These are phyloP conservation scores for Populus davidiana DNA, from an alignment of 345 rosid genomes.

Conservation along the genomic window DNA sequence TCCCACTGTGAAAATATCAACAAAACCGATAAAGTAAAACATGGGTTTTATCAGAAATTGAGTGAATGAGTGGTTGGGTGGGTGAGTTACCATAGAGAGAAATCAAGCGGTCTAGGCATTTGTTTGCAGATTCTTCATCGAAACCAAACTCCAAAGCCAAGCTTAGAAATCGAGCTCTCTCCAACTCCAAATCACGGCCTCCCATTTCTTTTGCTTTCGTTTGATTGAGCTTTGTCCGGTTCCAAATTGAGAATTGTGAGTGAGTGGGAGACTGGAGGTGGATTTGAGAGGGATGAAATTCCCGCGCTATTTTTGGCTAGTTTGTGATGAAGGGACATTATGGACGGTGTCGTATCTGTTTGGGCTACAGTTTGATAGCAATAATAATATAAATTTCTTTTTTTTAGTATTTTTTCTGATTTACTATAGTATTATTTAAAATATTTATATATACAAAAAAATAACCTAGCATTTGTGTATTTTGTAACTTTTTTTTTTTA, in stretches of 20 bases:
- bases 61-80: no score
- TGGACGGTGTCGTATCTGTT: background rate
- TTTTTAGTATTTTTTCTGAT: no score
- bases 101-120: slow-evolving; percentile 61
- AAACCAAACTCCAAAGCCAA: slow-evolving; percentile 71
- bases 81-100: slow-evolving; percentile 60
- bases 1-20: no score
- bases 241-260: background rate
- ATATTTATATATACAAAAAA: no score
- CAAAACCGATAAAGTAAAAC: background rate
- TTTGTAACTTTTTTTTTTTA: no score
- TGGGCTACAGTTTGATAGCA: background rate
- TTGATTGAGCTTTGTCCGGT: background rate
- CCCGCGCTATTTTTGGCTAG: slow-evolving; percentile 19
- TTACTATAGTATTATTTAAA: no score
- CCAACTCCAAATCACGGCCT: slow-evolving; percentile 45
- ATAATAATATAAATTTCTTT: no score
- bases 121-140: slow-evolving; percentile 55
- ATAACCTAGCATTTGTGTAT: no score
- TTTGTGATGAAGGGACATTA: no score
- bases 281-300: background rate
- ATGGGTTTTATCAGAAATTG: background rate
- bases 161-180: slow-evolving; percentile 66
- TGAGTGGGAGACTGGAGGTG: background rate
- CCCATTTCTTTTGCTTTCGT: slow-evolving; percentile 21